These are phyloP conservation scores for Laetiporus sulphureus DNA, from an alignment of 1,284 basidiomycete species.

Conservation along the genomic window DNA sequence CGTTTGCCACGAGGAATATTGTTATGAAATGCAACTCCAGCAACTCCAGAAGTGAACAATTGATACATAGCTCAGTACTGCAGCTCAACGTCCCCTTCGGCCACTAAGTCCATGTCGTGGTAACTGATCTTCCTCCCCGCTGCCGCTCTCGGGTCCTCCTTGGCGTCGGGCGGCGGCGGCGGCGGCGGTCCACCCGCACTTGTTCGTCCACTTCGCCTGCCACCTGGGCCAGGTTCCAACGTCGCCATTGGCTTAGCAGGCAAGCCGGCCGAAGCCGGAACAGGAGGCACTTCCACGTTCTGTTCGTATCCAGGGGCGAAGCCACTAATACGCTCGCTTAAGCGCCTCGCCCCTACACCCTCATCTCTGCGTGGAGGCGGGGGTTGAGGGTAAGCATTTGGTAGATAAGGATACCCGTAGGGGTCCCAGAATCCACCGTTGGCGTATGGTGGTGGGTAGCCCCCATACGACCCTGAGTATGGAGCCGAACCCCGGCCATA, in stretches of 20 bases:
- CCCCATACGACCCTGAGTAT: conserved; percentile 39
- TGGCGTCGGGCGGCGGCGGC: conserved; percentile 77
- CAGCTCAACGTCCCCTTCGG: conserved; percentile 80
- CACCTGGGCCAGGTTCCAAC: conserved; percentile 47
- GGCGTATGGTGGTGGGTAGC: conserved; percentile 27
- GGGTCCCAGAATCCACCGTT: conserved; percentile 44
- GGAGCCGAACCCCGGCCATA: conserved; percentile 33
- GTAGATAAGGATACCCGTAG: conserved; percentile 35
- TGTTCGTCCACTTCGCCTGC: conserved; percentile 28
- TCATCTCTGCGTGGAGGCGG: conserved; percentile 51
- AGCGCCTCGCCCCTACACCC: conserved; percentile 44
- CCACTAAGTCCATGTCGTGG: conserved; percentile 83
- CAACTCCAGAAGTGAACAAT: conserved; percentile 3
- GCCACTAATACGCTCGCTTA: conserved; percentile 74
- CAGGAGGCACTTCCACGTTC: conserved; percentile 32
- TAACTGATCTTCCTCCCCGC: conserved; percentile 79
- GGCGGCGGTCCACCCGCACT: conserved; percentile 46
- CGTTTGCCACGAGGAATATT: conserved; percentile 10
- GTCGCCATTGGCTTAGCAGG: conserved; percentile 68
- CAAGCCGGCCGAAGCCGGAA: conserved; percentile 61
- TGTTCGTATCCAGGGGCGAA: conserved; percentile 51
- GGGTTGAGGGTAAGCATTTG: conserved; percentile 24
- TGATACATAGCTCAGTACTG: conserved; percentile 47
- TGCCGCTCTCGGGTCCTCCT: conserved; percentile 81
- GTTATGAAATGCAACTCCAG: conserved; percentile 1